Base-by-base conservation (phyloP, 306 rosid species). In the Vigna radiata region DNA sequence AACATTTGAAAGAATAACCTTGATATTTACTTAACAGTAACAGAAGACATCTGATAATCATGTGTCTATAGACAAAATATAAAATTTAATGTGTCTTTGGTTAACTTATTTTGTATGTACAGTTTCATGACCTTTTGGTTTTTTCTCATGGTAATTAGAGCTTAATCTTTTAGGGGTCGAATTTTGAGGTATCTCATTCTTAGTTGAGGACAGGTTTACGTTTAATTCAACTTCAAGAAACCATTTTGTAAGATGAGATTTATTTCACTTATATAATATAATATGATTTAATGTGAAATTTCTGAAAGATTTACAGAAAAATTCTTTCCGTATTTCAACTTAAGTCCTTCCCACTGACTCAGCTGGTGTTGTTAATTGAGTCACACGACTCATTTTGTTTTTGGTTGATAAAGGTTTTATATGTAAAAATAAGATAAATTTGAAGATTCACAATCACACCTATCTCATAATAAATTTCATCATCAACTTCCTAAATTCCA, bases 381-480 rank as follows among this genome's bases (percentile, higher is more conserved):
- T 5, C 2, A 48, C 18, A 48, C 53, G 41, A 36, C 41, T 0
- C 7, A 15, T 16, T 49, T 6, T 0, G 7, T 49, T 55, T 33
- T 55, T 9, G 62, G 62, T 21, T 21, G 62, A 23, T 60, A 60
- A 27, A 29, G 1, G 0, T 27, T 14, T 60, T 13, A 4, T 31
- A 31, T 62, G 10, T 17, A 12, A 33, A 29, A 49, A 19, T 49
- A 79, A 50, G 49, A 50, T 71, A 70, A 25, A 70, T 36, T 36
- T 36, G 27, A 62, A 33, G 23, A n/a, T 33, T 19, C 41, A 36
- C 17, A 63, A 50, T 19, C 50, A 4, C 27, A 18, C 66, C 39
- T 48, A 56, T 74, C 8, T 59, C 27, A 48, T 48, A 58, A 19
- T 21, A 49, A 70, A 31, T 44, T 36, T 77, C 58, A 4, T 31